Evolutionary conservation across 1,284 basidiomycete genomes (phyloP), one percentile per base, ranked within the genome.

Genomic region (Trametes pubescens): DNA sequence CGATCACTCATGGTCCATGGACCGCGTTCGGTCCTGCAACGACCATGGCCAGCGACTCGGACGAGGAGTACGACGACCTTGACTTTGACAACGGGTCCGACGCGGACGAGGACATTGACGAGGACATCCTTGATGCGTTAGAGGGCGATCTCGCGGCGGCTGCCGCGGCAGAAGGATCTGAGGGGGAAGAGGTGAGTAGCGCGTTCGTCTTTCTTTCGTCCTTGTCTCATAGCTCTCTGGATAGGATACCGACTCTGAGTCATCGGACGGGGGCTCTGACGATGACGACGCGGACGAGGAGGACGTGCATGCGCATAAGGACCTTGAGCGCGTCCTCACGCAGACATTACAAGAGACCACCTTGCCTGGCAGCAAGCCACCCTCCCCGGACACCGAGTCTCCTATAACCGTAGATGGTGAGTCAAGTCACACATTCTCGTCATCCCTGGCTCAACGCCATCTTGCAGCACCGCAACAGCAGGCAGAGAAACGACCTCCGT

Each of bases 21-120:
- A 52, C 47, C 54, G 53, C 51, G 57, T 66, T 54, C 47, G 55
- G 40, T 49, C 51, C 53, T 57, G 59, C 60, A 40, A 59, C 54
- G 48, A 66, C 64, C 71, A 88, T 88, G 87, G 74, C 80, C 34
- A 86, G 82, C 72, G 89, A 91, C 73, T 89, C 87, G 18, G 90
- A 91, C 64, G 59, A 81, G 59, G 87, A 89, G 63, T 79, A 87
- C 56, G 86, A 87, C 44, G 80, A 80, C 59, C 79, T 80, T 59
- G 74, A 82, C 34, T 81, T 79, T 43, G 84, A 85, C 46, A 81
- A 81, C 32, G 81, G 81, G 8, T 77, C 76, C n/a, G 81, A 78
- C 9, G 79, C 70, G n/a, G 82, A 86, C 32, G 81, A 81, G 21
- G 85, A 84, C 43, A 79, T 84, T 9, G 85, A 86, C 47, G 84